phyloP scores from a whole-genome alignment of 768 basidiomycete species.

The Panellus pusillus region DNA sequence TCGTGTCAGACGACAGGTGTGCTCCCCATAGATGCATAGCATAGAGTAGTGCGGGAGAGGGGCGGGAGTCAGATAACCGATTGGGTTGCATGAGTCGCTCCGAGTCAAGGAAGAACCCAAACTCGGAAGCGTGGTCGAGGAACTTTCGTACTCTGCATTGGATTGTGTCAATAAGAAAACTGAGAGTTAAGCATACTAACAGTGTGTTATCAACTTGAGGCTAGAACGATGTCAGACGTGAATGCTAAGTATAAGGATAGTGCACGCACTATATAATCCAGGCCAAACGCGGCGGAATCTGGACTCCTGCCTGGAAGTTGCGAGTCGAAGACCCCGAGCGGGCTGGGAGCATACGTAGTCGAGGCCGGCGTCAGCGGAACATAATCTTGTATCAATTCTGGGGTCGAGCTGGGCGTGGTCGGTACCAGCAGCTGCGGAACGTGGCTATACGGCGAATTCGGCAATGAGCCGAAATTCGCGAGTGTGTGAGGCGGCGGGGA shows the following conservation, averaged over 20 bases:
- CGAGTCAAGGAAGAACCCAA: slow-evolving; percentile 59
- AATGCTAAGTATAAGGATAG: neutral
- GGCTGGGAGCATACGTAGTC: slow-evolving; percentile 3
- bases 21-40: slow-evolving; percentile 41
- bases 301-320: neutral
- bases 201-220: slow-evolving; percentile 31
- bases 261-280: slow-evolving; percentile 7
- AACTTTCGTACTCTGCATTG: slow-evolving; percentile 37
- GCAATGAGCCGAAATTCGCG: neutral
- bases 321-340: slow-evolving; percentile 12
- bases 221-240: neutral
- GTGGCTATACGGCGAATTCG: neutral
- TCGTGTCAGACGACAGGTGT: slow-evolving; percentile 31
- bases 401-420: slow-evolving; percentile 14
- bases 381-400: slow-evolving; percentile 2
- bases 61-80: slow-evolving; percentile 31
- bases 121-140: slow-evolving; percentile 45
- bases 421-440: neutral
- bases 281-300: slow-evolving; percentile 6
- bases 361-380: slow-evolving; percentile 41
- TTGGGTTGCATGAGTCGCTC: slow-evolving; percentile 44
- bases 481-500: neutral
- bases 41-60: slow-evolving; percentile 39
- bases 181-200: slow-evolving; percentile 8
- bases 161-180: neutral